Evolutionary conservation across 2,329 filamentous ascomycete genomes (phyloP), one percentile per base, ranked within the genome.

Genomic region (Bipolaris bicolor): DNA sequence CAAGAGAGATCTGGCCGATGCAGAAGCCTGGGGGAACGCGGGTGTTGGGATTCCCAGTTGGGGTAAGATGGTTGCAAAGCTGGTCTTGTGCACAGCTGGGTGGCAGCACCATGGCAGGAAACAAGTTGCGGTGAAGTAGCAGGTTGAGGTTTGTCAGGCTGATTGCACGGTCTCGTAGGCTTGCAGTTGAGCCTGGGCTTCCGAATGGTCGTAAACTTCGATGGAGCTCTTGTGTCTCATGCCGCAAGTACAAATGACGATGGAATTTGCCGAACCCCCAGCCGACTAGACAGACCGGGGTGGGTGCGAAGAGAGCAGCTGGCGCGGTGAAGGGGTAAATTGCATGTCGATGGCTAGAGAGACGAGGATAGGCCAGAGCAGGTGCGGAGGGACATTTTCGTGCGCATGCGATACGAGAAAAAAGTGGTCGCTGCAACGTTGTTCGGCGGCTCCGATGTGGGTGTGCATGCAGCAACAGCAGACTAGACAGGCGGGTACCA

Each of bases 371-470:
- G 18, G 33, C 22, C 16, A 31, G 37, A 49, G 52, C 44, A 39
- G 43, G 11, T 29, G 46, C 34, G n/a, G 39, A 39, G 13, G 31
- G 46, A 50, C 24, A 33, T 39, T 37, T 16, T 13, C 13, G 36
- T 24, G 43, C 3, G 22, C 10, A n/a, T 5, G 26, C 36, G 31
- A 43, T 50, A 50, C 39, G 39, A 44, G 52, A 11, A 31, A 36
- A 36, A 44, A 36, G 52, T 43, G 45, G 46, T 26, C 18, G 33
- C 33, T 41, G 16, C 37, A 11, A 43, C n/a, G 33, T 22, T 34
- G 41, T 52, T 31, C 31, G 34, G 51, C 18, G 16, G 43, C 34
- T 20, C 44, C 15, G 51, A 31, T 48, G 34, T 44, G 39, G 29
- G 37, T 24, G 22, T 44, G 37, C 37, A 26, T 22, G 15, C 29